Base-by-base conservation (phyloP, 257 asterid genomes). In the Coffea eugenioides region DNA sequence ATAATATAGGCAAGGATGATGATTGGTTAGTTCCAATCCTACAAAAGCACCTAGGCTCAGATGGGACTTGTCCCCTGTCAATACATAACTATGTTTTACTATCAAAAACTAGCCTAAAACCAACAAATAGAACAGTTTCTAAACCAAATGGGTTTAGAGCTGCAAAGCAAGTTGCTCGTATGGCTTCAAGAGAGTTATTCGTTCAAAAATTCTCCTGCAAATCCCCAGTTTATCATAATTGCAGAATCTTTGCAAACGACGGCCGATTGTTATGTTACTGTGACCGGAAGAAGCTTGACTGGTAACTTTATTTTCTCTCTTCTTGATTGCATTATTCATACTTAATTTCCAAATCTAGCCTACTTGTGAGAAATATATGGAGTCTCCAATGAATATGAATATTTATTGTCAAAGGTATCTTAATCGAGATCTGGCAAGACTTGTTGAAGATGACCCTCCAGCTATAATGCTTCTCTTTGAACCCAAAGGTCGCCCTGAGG, bases 401-500 rank as follows among this genome's bases (percentile, higher is more conserved):
- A 31, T 43, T 72, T 77, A 48, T 74, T 87, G 54, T 41, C 80
- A 75, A 80, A 95, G 99, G 99, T 95, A 95, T 84, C 79, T 95
- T 73, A 88, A 61, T 71, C 83, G 99, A 73, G 84, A 90, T 81
- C 92, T 95, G 65, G 99, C 99, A n/a, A 93, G 87, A 84, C 90
- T 92, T 68, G 90, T 95, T 75, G 98, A 91, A 64, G 89, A 90
- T 49, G 91, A 93, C 80, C 98, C 97, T 84, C 90, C 88, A 74
- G 94, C 98, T 72, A 91, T 95, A 83, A 87, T 85, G 88, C 98
- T 95, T 69, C 95, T 92, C 77, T 95, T 95, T 79, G 99, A 95
- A 88, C 99, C 99, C 78, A 95, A 93, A 87, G 99, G 99, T 46
- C 97, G 97, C 25, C 99, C 98, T 52, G 98, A 95, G 87, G 99